Base-by-base conservation (phyloP, 2,329 filamentous ascomycete species). In the Endocalyx cinctus region DNA sequence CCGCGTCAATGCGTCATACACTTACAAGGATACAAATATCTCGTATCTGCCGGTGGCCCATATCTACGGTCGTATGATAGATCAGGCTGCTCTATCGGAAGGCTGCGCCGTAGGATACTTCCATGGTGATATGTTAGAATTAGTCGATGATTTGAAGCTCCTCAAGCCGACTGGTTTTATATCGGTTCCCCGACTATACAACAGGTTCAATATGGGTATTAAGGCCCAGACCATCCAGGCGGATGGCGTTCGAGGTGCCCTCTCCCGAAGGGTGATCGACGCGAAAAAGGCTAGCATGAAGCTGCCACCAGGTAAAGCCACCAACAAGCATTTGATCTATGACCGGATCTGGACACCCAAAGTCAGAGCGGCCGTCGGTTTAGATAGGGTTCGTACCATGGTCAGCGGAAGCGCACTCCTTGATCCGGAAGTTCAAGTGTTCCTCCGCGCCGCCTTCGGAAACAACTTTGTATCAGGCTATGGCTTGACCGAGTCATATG, bases 1-100 rank as follows among this genome's bases (percentile, higher is more conserved):
- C 31, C 70, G 85, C 38, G 61, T 76, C 23, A 68, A 77, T 37
- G 66, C 65, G 10, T 65, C 68, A 10, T 69, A 77, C 35, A 46
- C 49, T 3, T 51, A 65, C 31, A 61, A 60, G 41, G 84, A 92
- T 46, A 65, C 81, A 4, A 70, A 82, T 46, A 76, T 87, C 37
- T 97, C 90, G 1, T 98, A 97, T 62, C 74, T 98, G 32, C 92
- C 92, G 1, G 67, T 96, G 25, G 92, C 92, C 8, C 92, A 98
- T 58, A 97, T 98, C 51, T 96, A 87, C 59, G 85, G 89, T 45
- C 83, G 92, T 35, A 71, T 96, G 46, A 70, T 81, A 25, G 92
- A 98, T 57, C 84, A 94, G 57, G 69, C 71, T 4, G 75, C 78
- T 11, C 68, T 96, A 12, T 77, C 83, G 51, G 72, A 77, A 33